Evolutionary conservation across 352 stramenopile genomes (phyloP).

Genomic region (Phytophthora idaei): DNA sequence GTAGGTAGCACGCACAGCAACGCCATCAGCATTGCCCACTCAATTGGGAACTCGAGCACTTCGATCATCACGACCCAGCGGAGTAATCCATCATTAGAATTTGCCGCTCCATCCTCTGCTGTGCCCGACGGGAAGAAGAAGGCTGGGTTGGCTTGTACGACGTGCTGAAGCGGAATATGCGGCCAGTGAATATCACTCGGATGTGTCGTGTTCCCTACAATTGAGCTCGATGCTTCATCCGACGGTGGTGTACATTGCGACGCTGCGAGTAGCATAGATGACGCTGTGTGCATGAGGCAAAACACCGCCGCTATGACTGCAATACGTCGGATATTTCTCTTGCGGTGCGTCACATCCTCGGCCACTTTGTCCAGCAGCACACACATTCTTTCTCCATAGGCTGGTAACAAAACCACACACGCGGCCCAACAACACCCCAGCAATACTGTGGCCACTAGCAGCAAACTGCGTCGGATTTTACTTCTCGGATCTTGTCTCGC

Average conservation of each 20-base stretch:
- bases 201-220: slow-evolving; percentile 17
- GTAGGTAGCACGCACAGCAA: slow-evolving; percentile 65
- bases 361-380: slow-evolving; percentile 59
- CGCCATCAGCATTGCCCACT: slow-evolving; percentile 64
- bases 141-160: slow-evolving; percentile 64
- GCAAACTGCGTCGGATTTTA: slow-evolving; percentile 42
- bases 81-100: slow-evolving; percentile 37
- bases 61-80: slow-evolving; percentile 68
- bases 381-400: slow-evolving; percentile 64
- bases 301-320: slow-evolving; percentile 59
- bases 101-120: slow-evolving; percentile 15
- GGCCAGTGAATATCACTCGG: slow-evolving; percentile 29
- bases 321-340: slow-evolving; percentile 69
- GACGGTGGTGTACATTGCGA: slow-evolving; percentile 43
- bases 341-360: slow-evolving; percentile 49
- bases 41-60: slow-evolving; percentile 63
- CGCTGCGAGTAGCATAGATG: slow-evolving; percentile 49
- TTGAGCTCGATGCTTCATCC: slow-evolving; percentile 27
- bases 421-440: slow-evolving; percentile 56
- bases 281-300: slow-evolving; percentile 57
- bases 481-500: slow-evolving; percentile 34
- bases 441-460: slow-evolving; percentile 53
- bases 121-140: slow-evolving; percentile 65
- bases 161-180: slow-evolving; percentile 43
- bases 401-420: slow-evolving; percentile 55